Conservation (phyloP, 2,329 filamentous ascomycete genomes). For the Talaromyces sp. region DNA sequence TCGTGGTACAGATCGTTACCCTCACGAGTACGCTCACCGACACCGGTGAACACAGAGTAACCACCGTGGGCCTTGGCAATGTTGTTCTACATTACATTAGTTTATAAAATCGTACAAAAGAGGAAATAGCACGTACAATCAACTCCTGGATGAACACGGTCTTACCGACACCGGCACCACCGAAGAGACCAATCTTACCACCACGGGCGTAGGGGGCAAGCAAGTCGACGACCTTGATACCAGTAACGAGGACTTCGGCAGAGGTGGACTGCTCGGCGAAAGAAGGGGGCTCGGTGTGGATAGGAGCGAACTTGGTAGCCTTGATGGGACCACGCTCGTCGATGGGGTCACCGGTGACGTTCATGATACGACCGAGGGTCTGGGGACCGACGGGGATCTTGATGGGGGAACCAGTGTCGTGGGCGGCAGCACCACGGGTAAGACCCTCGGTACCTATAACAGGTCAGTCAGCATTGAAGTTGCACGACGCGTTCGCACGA, state of each 20-base stretch:
- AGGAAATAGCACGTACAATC: slow-evolving; percentile 57
- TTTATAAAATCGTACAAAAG: neutral
- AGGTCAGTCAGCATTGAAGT: neutral
- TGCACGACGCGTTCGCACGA: slow-evolving; percentile 26
- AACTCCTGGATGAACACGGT: slow-evolving; percentile 99
- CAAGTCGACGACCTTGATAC: slow-evolving; percentile 99
- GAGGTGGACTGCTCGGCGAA: slow-evolving; percentile 95
- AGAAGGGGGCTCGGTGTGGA: slow-evolving; percentile 87
- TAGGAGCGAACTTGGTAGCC: slow-evolving; percentile 77
- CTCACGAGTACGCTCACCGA: slow-evolving; percentile 99
- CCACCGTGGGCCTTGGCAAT: slow-evolving; percentile 99
- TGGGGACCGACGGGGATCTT: slow-evolving; percentile 89
- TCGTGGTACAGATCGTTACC: slow-evolving; percentile 99
- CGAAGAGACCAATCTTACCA: slow-evolving; percentile 99
- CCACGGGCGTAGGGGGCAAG: slow-evolving; percentile 99
- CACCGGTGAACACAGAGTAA: slow-evolving; percentile 99
- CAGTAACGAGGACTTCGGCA: slow-evolving; percentile 94
- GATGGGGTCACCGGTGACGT: slow-evolving; percentile 99
- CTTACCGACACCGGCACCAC: slow-evolving; percentile 99
- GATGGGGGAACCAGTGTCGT: slow-evolving; percentile 91
- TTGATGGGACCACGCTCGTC: slow-evolving; percentile 99
- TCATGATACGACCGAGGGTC: slow-evolving; percentile 98
- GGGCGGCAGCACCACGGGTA: slow-evolving; percentile 78
- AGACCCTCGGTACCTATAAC: slow-evolving; percentile 93
- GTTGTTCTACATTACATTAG: slow-evolving; percentile 66